phyloP scores from a whole-genome alignment of 139 green algal genomes.

The Spirogloea muscicola region DNA sequence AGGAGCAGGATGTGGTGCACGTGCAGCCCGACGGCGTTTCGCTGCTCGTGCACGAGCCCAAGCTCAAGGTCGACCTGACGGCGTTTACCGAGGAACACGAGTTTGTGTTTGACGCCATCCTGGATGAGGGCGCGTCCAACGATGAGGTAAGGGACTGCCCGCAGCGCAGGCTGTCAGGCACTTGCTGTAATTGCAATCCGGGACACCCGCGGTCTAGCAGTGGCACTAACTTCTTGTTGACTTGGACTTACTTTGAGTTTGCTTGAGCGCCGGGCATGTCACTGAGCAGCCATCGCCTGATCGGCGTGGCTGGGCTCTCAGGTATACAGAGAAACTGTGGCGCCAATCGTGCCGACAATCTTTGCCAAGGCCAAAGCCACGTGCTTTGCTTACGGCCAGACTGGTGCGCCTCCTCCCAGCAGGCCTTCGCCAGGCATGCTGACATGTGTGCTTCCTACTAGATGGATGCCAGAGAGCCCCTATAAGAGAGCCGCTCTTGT shows the following conservation, averaged over 20 bases:
- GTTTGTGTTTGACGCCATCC: slow-evolving; percentile 91
- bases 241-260: no score
- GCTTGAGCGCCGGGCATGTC: no score
- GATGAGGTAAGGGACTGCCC: slow-evolving; percentile 56
- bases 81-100: slow-evolving; percentile 76
- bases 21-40: slow-evolving; percentile 43
- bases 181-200: no score
- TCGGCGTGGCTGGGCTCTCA: no score
- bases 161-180: no score
- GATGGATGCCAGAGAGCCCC: no score
- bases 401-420: slow-evolving; percentile 42
- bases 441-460: no score
- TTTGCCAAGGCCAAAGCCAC: slow-evolving; percentile 80
- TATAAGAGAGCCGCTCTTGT: no score
- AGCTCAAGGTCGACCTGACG: slow-evolving; percentile 80
- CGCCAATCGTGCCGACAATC: slow-evolving; percentile 85
- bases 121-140: slow-evolving; percentile 84
- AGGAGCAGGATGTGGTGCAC: slow-evolving; percentile 85
- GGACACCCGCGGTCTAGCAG: no score
- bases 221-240: no score
- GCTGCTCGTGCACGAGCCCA: slow-evolving; percentile 83
- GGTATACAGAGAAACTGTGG: slow-evolving; percentile 82
- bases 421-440: no score
- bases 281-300: no score
- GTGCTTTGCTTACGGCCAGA: slow-evolving; percentile 94